phyloP scores from a whole-genome alignment of 495 filamentous ascomycete species.

The Hypoxylon trugodes region DNA sequence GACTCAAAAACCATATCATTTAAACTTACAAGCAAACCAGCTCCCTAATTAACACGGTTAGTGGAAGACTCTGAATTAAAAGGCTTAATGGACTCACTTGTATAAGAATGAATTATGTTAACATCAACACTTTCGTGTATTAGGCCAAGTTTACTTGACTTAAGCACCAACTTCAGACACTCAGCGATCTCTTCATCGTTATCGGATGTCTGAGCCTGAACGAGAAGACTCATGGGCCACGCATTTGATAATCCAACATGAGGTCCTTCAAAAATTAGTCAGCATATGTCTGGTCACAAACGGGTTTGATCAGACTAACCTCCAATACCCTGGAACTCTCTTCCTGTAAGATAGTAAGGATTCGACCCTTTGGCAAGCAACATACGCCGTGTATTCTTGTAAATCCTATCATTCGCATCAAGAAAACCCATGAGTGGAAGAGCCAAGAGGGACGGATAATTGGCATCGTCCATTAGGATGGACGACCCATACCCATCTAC shows the following conservation, averaged over 20 bases:
- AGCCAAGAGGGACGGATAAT: conserved; percentile 88
- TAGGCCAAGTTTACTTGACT: conserved; percentile 76
- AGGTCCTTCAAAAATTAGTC: conserved; percentile 49
- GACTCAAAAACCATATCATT: not conserved
- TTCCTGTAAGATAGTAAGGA: conserved; percentile 86
- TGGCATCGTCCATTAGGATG: conserved; percentile 97
- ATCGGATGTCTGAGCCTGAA: conserved; percentile 90
- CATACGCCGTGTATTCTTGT: conserved; percentile 93
- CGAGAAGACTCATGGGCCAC: conserved; percentile 96
- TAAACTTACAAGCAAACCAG: conserved; percentile 85
- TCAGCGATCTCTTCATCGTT: conserved; percentile 82
- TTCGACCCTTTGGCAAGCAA: conserved; percentile 80
- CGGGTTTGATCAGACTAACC: conserved; percentile 56
- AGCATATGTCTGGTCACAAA: not conserved
- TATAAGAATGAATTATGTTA: conserved; percentile 75
- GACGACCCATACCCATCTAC: conserved; percentile 94
- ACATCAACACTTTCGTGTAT: conserved; percentile 95
- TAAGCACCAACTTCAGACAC: conserved; percentile 75
- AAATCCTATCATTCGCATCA: conserved; percentile 68
- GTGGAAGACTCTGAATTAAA: not conserved
- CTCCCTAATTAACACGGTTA: conserved; percentile 62
- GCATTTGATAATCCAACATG: conserved; percentile 85
- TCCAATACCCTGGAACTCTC: conserved; percentile 87
- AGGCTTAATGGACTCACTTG: conserved; percentile 60
- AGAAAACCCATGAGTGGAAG: conserved; percentile 90